Conservation (phyloP, 805 yeast species). For the Yueomyces sinensis region DNA sequence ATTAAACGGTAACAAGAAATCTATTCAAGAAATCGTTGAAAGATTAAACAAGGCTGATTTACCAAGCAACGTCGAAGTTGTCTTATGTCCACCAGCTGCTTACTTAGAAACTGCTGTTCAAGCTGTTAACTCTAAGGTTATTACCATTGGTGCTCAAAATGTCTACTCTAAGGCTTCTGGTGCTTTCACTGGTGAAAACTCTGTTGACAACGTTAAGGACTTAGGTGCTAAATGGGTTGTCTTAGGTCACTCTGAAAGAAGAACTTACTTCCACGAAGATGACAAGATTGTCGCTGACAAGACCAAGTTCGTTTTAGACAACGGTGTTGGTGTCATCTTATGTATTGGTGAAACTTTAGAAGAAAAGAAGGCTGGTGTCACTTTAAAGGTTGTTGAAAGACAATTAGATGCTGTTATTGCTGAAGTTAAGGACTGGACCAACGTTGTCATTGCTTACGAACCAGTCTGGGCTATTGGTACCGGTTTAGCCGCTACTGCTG, state of each 20-base stretch:
- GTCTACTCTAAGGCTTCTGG: constrained; percentile 79
- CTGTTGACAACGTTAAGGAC: constrained; percentile 80
- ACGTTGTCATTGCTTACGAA: constrained; percentile 93
- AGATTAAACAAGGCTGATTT: constrained; percentile 68
- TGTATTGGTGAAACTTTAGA: constrained; percentile 97
- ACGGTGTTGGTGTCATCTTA: constrained; percentile 80
- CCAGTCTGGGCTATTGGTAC: constrained; percentile 99
- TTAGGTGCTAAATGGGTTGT: constrained; percentile 89
- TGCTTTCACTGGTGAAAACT: constrained; percentile 96
- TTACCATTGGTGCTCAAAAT: constrained; percentile 84
- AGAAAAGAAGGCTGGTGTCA: constrained; percentile 81
- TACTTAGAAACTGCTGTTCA: constrained; percentile 70
- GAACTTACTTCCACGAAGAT: constrained; percentile 80
- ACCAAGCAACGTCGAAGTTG: constrained; percentile 78
- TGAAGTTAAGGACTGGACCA: constrained; percentile 75
- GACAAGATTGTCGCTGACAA: constrained; percentile 88
- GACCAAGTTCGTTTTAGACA: constrained; percentile 85
- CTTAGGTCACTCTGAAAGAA: constrained; percentile 97
- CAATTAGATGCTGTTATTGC: constrained; percentile 83
- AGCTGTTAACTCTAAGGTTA: constrained; percentile 54
- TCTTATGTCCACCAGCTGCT: constrained; percentile 91
- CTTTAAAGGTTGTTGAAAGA: constrained; percentile 75
- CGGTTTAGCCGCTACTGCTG: constrained; percentile 97
- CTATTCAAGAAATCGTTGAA: constrained; percentile 73
- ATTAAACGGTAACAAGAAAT: constrained; percentile 88